These are phyloP conservation scores for Pleurotus citrinopileatus DNA, from an alignment of 768 basidiomycete species.

Conservation along the genomic window DNA sequence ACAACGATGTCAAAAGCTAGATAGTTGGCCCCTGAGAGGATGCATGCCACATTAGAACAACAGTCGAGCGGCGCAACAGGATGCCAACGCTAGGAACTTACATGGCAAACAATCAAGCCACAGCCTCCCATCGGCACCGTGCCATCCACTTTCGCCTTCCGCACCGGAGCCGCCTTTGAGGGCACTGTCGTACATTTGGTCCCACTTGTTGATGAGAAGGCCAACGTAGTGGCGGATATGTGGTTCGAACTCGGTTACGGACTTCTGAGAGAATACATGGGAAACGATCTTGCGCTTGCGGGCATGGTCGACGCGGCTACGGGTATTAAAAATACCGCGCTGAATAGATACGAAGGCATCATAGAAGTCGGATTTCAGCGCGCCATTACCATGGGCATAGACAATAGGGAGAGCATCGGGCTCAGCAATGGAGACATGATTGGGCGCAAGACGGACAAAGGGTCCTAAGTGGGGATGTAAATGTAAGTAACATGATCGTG, in stretches of 20 bases:
- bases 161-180: constrained; percentile 51
- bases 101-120: constrained; percentile 79
- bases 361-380: constrained; percentile 77
- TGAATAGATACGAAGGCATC: constrained; percentile 75
- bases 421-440: constrained; percentile 74
- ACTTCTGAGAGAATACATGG: constrained; percentile 83
- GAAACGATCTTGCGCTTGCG: constrained; percentile 92
- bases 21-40: constrained; percentile 45
- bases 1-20: constrained; percentile 69
- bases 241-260: constrained; percentile 82
- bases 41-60: constrained; percentile 11
- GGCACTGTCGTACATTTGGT: constrained; percentile 57
- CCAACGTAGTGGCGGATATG: constrained; percentile 62
- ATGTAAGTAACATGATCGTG: background rate
- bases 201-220: constrained; percentile 71
- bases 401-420: constrained; percentile 73
- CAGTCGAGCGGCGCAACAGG: no score
- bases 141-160: constrained; percentile 68
- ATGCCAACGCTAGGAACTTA: constrained; percentile 29
- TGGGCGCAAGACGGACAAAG: constrained; percentile 70
- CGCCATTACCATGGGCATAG: constrained; percentile 84
- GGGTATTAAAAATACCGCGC: constrained; percentile 76
- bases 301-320: constrained; percentile 74
- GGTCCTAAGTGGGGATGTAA: constrained; percentile 40
- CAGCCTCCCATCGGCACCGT: constrained; percentile 56